A percentile compares a stretch with the other conserved stretches of the same genome.
These are phyloP conservation scores for Colletotrichum acutatum DNA, from an alignment of 2,329 filamentous ascomycete genomes.

Conservation along the genomic window DNA sequence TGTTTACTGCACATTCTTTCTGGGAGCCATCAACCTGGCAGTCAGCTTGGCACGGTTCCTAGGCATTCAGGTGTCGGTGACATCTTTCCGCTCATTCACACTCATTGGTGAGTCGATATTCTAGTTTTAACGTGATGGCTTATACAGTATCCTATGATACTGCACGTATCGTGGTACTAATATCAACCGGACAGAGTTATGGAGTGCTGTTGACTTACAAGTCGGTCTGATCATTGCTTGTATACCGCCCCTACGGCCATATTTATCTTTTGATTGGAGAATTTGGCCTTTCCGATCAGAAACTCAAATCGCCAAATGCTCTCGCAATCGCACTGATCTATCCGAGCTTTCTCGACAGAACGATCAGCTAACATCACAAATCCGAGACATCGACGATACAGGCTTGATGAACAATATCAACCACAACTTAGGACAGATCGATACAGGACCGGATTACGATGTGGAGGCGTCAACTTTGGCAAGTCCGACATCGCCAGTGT, in stretches of 20 bases:
- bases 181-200: background rate
- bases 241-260: conserved; percentile 1
- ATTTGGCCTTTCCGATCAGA: background rate
- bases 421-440: background rate
- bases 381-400: no score
- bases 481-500: background rate
- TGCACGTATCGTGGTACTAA: background rate
- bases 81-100: background rate
- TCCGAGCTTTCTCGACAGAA: background rate
- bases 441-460: background rate
- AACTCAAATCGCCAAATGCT: background rate
- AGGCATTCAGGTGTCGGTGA: background rate
- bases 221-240: background rate
- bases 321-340: background rate
- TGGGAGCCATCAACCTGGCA: background rate
- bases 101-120: background rate
- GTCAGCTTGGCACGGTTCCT: background rate
- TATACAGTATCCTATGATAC: background rate
- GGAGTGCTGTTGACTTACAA: background rate
- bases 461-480: no score
- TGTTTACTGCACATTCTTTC: background rate
- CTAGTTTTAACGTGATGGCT: fast-evolving
- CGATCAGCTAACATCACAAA: background rate
- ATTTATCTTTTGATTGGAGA: background rate
- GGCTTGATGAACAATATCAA: background rate